These are phyloP conservation scores for Neurospora hispaniola DNA, from an alignment of 495 filamentous ascomycete genomes.

Conservation along the genomic window DNA sequence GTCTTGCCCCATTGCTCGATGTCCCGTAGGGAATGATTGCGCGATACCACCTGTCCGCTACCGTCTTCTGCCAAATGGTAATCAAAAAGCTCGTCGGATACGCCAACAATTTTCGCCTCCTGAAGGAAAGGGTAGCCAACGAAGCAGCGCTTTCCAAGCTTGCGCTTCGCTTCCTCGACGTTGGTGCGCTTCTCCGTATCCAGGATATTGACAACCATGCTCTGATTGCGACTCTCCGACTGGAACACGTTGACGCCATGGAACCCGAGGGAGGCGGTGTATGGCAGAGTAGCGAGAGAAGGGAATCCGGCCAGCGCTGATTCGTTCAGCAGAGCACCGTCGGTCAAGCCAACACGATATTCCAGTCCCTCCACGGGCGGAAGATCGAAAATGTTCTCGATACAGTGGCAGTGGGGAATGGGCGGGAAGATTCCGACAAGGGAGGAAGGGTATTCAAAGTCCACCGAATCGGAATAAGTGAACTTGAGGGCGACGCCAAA, in stretches of 20 bases:
- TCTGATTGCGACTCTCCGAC: slow-evolving; percentile 92
- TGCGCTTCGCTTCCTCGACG: slow-evolving; percentile 59
- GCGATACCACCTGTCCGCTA: slow-evolving; percentile 50
- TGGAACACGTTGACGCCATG: slow-evolving; percentile 96
- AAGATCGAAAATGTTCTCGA: slow-evolving; percentile 91
- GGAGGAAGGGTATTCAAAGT: slow-evolving; percentile 76
- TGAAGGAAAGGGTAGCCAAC: slow-evolving; percentile 95
- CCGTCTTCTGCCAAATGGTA: slow-evolving; percentile 54
- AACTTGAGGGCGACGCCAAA: slow-evolving; percentile 93
- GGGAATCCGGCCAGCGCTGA: slow-evolving; percentile 88
- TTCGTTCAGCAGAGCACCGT: slow-evolving; percentile 75
- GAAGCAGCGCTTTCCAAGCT: slow-evolving; percentile 75
- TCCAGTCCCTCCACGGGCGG: slow-evolving; percentile 87
- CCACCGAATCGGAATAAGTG: slow-evolving; percentile 63
- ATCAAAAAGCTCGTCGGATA: slow-evolving; percentile 90
- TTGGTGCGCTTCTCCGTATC: slow-evolving; percentile 62
- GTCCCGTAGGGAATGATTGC: slow-evolving; percentile 65
- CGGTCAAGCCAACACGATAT: slow-evolving; percentile 71
- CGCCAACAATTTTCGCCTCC: slow-evolving; percentile 77
- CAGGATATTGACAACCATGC: slow-evolving; percentile 79
- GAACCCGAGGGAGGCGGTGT: slow-evolving; percentile 69
- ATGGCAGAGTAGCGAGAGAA: slow-evolving; percentile 70
- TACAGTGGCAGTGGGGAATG: slow-evolving; percentile 74
- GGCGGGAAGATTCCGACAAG: slow-evolving; percentile 87
- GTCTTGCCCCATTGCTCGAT: slow-evolving; percentile 79